These are phyloP conservation scores for Monilinia fructigena DNA, from an alignment of 2,329 filamentous ascomycete species.

Conservation along the genomic window DNA sequence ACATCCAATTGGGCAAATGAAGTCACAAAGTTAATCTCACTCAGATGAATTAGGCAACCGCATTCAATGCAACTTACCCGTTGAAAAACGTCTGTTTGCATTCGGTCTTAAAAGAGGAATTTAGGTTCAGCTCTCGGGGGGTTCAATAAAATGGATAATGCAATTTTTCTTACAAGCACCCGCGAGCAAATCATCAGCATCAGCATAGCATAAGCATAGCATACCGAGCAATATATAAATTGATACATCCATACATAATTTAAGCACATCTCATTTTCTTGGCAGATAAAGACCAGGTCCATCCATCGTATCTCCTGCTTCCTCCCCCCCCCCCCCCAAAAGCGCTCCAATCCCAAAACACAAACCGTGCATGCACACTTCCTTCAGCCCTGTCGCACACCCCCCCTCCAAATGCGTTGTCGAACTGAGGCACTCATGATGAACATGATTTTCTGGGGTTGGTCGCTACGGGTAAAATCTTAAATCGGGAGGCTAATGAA, in stretches of 20 bases:
- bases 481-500: too few relatives aligned
- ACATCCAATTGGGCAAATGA: conserved; percentile 5
- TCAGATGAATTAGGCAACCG: conserved; percentile 13
- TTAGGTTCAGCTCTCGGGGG: background rate
- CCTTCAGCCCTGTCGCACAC: conserved; percentile 1
- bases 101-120: background rate
- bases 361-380: conserved; percentile 1
- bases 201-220: background rate
- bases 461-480: too few relatives aligned
- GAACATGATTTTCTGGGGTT: conserved; percentile 4
- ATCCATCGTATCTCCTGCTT: background rate
- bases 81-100: conserved; percentile 7
- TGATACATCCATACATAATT: background rate
- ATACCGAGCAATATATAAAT: background rate
- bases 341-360: too few relatives aligned
- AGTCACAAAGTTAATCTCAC: conserved; percentile 12
- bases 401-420: background rate
- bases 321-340: too few relatives aligned
- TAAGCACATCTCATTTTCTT: background rate
- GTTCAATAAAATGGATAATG: background rate
- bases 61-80: background rate
- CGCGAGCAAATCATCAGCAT: background rate
- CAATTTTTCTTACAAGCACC: background rate
- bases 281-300: background rate
- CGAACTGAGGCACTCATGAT: background rate